These are phyloP conservation scores for Eragrostis tef DNA, from an alignment of 202 grass and related monocot species.

Conservation along the genomic window DNA sequence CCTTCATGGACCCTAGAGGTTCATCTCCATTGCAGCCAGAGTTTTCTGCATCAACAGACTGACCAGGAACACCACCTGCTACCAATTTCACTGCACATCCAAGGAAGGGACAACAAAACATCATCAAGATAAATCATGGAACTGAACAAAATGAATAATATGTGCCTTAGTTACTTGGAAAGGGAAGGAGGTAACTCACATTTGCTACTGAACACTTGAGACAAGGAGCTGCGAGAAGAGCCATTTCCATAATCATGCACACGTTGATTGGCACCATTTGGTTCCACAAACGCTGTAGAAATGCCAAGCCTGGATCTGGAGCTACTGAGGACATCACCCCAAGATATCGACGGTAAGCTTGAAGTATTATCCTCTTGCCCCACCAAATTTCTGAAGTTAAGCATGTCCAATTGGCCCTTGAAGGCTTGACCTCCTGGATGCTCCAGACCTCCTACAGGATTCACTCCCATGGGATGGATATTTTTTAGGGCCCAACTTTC, in stretches of 20 bases:
- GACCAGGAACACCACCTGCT: constrained; percentile 40
- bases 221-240: constrained; percentile 49
- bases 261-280: constrained; percentile 25
- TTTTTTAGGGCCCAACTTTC: constrained; percentile 43
- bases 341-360: constrained; percentile 37
- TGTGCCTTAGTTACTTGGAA: constrained; percentile 1
- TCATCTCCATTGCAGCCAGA: constrained; percentile 58
- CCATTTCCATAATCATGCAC: constrained; percentile 34
- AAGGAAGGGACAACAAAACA: constrained; percentile 23
- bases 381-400: constrained; percentile 48
- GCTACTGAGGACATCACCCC: constrained; percentile 45
- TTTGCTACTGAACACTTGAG: constrained; percentile 51
- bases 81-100: constrained; percentile 53
- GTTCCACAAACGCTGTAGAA: constrained; percentile 41
- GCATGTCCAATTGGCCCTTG: constrained; percentile 43
- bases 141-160: constrained; percentile 15
- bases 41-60: constrained; percentile 45
- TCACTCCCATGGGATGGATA: constrained; percentile 41
- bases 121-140: constrained; percentile 24
- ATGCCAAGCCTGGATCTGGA: constrained; percentile 45
- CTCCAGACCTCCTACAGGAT: constrained; percentile 40
- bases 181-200: constrained; percentile 49
- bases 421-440: constrained; percentile 42
- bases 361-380: constrained; percentile 43
- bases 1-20: constrained; percentile 64